phyloP scores from a whole-genome alignment of 768 basidiomycete species.

The Neoboletus brunneissimus region DNA sequence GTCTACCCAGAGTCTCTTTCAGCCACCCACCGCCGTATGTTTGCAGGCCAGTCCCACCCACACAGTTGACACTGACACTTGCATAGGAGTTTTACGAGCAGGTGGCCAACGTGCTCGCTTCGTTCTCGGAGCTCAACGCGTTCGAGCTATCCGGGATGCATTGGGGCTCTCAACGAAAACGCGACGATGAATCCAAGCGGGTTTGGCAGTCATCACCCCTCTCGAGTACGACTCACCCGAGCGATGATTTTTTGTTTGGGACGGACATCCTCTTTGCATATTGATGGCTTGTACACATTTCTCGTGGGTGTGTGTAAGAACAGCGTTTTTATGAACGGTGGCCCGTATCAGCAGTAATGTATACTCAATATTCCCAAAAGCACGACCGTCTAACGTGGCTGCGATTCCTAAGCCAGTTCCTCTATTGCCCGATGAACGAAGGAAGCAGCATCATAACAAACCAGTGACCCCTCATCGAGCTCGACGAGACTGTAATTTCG shows the following conservation, averaged over 20 bases:
- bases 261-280: slow-evolving; percentile 31
- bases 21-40: slow-evolving; percentile 49
- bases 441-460: slow-evolving; percentile 43
- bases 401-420: slow-evolving; percentile 31
- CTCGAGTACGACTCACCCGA: slow-evolving; percentile 27
- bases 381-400: slow-evolving; percentile 16
- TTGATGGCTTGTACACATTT: slow-evolving; percentile 23
- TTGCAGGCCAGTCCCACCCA: background rate
- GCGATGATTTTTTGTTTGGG: slow-evolving; percentile 32
- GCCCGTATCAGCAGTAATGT: background rate
- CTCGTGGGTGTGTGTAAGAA: slow-evolving; percentile 7
- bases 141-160: slow-evolving; percentile 78
- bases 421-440: slow-evolving; percentile 49
- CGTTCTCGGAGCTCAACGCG: slow-evolving; percentile 56
- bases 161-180: slow-evolving; percentile 58
- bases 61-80: slow-evolving; percentile 1
- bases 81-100: slow-evolving; percentile 60
- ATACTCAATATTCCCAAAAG: slow-evolving; percentile 16
- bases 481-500: slow-evolving; percentile 30
- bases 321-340: background rate
- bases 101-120: slow-evolving; percentile 54
- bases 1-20: slow-evolving; percentile 48
- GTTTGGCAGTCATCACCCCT: slow-evolving; percentile 56
- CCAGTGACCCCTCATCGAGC: slow-evolving; percentile 40
- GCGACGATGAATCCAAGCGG: slow-evolving; percentile 41